These are phyloP conservation scores for Wickerhamiella spandovensis DNA, from an alignment of 805 yeast genomes.

Conservation along the genomic window DNA sequence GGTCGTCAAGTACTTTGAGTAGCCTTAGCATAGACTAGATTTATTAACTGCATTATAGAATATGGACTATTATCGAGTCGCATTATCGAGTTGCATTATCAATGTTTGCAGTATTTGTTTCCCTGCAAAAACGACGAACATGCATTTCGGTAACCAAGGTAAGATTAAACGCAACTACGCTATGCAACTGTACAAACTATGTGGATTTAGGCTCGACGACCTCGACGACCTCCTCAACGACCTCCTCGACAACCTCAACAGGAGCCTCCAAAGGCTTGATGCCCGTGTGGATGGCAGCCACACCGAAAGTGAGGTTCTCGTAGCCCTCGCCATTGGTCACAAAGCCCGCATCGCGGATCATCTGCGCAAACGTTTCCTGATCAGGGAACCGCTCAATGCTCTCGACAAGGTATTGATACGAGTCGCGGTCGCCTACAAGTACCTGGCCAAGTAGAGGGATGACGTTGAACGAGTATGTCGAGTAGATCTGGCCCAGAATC, in stretches of 20 bases:
- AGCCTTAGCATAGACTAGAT: background rate
- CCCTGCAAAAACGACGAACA: too few species aligned
- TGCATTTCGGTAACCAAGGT: too few species aligned
- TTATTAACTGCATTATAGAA: background rate
- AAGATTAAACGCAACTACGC: too few species aligned
- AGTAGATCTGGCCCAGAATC: slow-evolving; percentile 60
- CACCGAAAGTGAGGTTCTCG: slow-evolving; percentile 87
- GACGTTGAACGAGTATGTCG: slow-evolving; percentile 74
- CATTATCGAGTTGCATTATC: too few species aligned
- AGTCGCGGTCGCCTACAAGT: slow-evolving; percentile 88
- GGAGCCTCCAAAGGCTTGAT: slow-evolving; percentile 43
- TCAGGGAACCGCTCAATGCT: slow-evolving; percentile 83
- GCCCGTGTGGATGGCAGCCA: slow-evolving; percentile 92
- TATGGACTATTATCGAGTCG: too few species aligned
- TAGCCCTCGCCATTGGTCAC: slow-evolving; percentile 82
- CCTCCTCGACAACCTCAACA: background rate
- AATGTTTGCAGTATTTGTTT: too few species aligned
- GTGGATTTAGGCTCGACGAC: too few species aligned
- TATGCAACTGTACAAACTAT: too few species aligned
- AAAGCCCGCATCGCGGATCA: slow-evolving; percentile 94
- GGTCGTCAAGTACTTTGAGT: background rate
- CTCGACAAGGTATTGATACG: slow-evolving; percentile 92
- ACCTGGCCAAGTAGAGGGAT: slow-evolving; percentile 93
- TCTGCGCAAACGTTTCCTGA: slow-evolving; percentile 77
- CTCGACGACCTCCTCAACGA: background rate